Conservation (phyloP, 1,139 yeast species). For the Geotrichum bryndzae region DNA sequence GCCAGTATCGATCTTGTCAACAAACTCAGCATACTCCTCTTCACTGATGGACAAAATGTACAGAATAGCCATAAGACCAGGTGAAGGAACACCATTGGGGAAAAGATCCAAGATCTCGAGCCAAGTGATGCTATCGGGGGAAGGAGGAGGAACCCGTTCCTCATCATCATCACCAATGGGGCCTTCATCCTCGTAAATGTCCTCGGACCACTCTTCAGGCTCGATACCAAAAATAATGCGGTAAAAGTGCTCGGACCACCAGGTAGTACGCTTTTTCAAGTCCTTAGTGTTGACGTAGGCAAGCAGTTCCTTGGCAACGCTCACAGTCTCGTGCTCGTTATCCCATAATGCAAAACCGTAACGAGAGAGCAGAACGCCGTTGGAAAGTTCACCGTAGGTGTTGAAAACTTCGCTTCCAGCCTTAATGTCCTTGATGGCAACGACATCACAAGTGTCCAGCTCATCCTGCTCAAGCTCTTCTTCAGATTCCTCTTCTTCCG, state of each 20-base stretch:
- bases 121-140: constrained; percentile 17
- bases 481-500: constrained; percentile 28
- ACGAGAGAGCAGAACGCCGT: constrained; percentile 59
- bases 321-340: constrained; percentile 54
- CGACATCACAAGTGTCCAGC: constrained; percentile 37
- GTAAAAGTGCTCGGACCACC: constrained; percentile 60
- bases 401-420: constrained; percentile 61
- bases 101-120: constrained; percentile 23
- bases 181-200: constrained; percentile 25
- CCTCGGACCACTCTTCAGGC: constrained; percentile 35
- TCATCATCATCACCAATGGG: constrained; percentile 16
- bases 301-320: constrained; percentile 50
- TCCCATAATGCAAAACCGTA: constrained; percentile 64
- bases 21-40: constrained; percentile 22
- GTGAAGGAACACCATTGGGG: constrained; percentile 39
- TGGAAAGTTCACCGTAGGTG: constrained; percentile 69
- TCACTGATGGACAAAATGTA: constrained; percentile 33
- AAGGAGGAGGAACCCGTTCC: constrained; percentile 12
- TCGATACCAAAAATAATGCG: constrained; percentile 34
- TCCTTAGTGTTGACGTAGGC: constrained; percentile 38
- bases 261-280: constrained; percentile 45
- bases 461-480: constrained; percentile 36
- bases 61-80: constrained; percentile 39
- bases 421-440: constrained; percentile 40
- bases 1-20: constrained; percentile 20